Base-by-base conservation (phyloP, 2,329 filamentous ascomycete species). In the Microcyclospora tardicrescens region DNA sequence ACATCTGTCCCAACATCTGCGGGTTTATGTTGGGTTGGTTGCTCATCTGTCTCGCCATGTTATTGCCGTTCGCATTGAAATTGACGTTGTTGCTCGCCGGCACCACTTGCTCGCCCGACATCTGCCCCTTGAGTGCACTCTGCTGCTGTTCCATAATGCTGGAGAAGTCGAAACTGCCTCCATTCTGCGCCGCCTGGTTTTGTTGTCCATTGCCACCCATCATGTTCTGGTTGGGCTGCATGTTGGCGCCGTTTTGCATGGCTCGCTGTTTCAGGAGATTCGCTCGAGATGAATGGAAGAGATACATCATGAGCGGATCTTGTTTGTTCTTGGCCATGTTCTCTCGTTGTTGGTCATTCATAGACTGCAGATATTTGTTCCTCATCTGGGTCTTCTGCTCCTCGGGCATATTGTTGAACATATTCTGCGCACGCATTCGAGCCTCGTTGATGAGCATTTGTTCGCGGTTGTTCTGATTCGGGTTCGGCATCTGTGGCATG, bases 91-190 rank as follows among this genome's bases (percentile, higher is more conserved):
- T 73, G 55, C 73, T 79, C 6, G 73, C 75, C 9, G 75, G 75
- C 3, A 79, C 75, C n/a, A 78, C 75, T 32, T 72, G 61, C 44
- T 76, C 72, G 8, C 75, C 75, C 35, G 70, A 70, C 55, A 77
- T 71, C 49, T 75, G 72, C 12, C 69, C 69, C 37, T 73, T 71
- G 46, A 77, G 57, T n/a, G 72, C 74, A 45, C 75, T 74, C 31
- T 69, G 69, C 56, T 79, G 75, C 48, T 77, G 74, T 19, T 69
- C 71, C 40, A 74, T 64, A 30, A 77, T 67, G 33, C 73, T 70
- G 39, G 71, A 69, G 45, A 77, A 66, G 45, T 69, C 63, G 38
- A 68, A 49, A 28, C 38, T 45, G 9, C 40, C 38, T 31, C 45
- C 51, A 15, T 45, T 36, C 41, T 65, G 65, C 28, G 60, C 56